phyloP scores from a whole-genome alignment of 2,329 filamentous ascomycete genomes.

The Daldinia sp. region DNA sequence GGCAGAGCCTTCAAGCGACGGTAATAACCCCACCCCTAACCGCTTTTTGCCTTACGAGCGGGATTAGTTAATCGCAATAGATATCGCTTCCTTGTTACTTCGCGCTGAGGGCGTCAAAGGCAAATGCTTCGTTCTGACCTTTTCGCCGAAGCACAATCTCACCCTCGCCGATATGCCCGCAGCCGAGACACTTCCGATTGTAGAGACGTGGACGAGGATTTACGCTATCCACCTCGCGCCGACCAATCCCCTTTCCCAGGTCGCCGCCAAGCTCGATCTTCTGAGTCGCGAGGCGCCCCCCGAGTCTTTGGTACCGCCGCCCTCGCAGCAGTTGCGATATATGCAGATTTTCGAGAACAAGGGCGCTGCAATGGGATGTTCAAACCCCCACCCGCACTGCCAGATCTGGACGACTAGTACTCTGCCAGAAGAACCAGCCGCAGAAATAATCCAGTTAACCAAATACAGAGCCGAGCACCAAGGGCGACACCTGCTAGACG shows the following conservation, averaged over 20 bases:
- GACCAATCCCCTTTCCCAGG: conserved; percentile 70
- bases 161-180: conserved; percentile 91
- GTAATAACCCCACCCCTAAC: conserved; percentile 32
- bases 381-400: conserved; percentile 96
- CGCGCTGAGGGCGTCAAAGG: conserved; percentile 88
- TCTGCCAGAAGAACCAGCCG: conserved; percentile 86
- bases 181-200: conserved; percentile 80
- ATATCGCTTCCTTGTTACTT: conserved; percentile 80
- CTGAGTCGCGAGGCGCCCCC: conserved; percentile 53
- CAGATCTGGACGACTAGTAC: conserved; percentile 96
- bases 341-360: conserved; percentile 99
- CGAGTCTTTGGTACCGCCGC: conserved; percentile 59
- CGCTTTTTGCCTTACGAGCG: not conserved
- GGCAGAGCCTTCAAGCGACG: conserved; percentile 56
- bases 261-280: conserved; percentile 56
- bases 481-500: conserved; percentile 81
- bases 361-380: conserved; percentile 97
- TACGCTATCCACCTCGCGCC: conserved; percentile 85
- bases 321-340: conserved; percentile 85
- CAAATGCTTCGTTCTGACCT: conserved; percentile 97
- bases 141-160: conserved; percentile 88
- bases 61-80: conserved; percentile 56
- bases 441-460: conserved; percentile 81
- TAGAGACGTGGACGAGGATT: conserved; percentile 91
- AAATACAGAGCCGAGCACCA: conserved; percentile 80